Evolutionary conservation across 306 rosid genomes (phyloP).

Genomic region (Dicorynia guianensis): DNA sequence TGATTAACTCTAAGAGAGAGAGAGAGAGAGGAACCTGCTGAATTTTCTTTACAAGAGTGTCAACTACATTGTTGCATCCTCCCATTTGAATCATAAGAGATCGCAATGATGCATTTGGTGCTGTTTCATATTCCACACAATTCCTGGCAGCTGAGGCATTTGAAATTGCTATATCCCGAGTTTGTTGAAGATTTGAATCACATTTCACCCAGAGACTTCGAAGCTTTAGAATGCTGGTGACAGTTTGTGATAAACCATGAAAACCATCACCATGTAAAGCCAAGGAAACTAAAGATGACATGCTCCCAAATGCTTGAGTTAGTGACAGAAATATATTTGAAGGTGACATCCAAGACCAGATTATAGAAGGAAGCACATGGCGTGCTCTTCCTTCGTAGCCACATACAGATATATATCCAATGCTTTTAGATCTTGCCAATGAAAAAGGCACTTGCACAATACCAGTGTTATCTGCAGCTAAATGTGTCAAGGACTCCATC

Average conservation of each 20-base stretch:
- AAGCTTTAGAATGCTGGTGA: not conserved
- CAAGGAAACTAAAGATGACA: not conserved
- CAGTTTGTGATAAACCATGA: no score
- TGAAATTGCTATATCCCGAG: not conserved
- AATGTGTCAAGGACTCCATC: no score
- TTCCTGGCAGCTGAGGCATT: not conserved
- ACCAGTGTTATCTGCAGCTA: not conserved
- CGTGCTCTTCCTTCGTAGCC: constrained; percentile 43
- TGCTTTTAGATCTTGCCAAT: constrained; percentile 27
- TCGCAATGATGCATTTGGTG: no score
- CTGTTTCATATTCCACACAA: no score
- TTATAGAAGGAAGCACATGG: constrained; percentile 35
- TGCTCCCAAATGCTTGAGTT: not conserved
- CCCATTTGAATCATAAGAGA: no score
- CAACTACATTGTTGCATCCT: no score
- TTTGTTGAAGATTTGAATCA: no score
- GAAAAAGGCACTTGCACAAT: constrained; percentile 45
- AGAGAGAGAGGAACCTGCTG: no score
- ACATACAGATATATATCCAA: constrained; percentile 44
- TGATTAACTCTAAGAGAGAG: no score
- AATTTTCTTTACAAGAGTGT: no score
- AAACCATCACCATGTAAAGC: not conserved
- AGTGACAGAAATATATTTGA: not conserved
- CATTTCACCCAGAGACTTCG: not conserved
- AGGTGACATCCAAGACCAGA: constrained; percentile 49